Evolutionary conservation across 495 filamentous ascomycete species (phyloP), one percentile per base, ranked within the genome.

Genomic region (Xylaria sp.): DNA sequence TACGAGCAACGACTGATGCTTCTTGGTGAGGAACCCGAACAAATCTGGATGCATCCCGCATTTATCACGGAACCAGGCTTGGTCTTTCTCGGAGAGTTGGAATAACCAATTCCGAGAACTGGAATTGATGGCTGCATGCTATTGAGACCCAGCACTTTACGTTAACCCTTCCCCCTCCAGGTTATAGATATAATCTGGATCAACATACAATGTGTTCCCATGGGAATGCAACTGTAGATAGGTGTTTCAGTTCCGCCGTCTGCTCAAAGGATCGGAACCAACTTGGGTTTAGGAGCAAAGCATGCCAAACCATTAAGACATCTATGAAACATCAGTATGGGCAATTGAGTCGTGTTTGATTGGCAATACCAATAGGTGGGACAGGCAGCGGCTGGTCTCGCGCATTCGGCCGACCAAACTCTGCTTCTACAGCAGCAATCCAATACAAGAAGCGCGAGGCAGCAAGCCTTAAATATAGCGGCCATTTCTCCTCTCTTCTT

Each of bases 401-500:
- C 24, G 26, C 14, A 55, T 55, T 29, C 26, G 26, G 52, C 26
- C 26, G 52, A 55, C 52, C 15, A 7, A 31, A 55, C 26, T 55
- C 24, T 31, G 26, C 26, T 55, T 55, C 52, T 55, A 55, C 26
- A 55, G 26, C 52, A 55, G 26, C 26, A 55, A 55, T 31, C 52
- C 52, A 55, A 55, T 6, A 6, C 14, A 55, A 55, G 52, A 55
- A 55, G 52, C 52, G 52, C 2, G 52, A 55, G 26, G 52, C 52
- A 5, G 52, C 52, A 55, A 55, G 52, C 26, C 52, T 31, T 26
- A 55, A 55, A 55, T 55, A 55, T 15, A 55, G 26, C 5, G 52
- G 52, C 52, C 52, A 55, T 31, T 55, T 55, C 52, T 31, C 52
- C 12, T 55, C 52, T 55, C 52, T 55, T 55, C 52, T 55, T 55